Evolutionary conservation across 139 green algal genomes (phyloP), one percentile per base, ranked within the genome.

Genomic region (Penium margaritaceum): DNA sequence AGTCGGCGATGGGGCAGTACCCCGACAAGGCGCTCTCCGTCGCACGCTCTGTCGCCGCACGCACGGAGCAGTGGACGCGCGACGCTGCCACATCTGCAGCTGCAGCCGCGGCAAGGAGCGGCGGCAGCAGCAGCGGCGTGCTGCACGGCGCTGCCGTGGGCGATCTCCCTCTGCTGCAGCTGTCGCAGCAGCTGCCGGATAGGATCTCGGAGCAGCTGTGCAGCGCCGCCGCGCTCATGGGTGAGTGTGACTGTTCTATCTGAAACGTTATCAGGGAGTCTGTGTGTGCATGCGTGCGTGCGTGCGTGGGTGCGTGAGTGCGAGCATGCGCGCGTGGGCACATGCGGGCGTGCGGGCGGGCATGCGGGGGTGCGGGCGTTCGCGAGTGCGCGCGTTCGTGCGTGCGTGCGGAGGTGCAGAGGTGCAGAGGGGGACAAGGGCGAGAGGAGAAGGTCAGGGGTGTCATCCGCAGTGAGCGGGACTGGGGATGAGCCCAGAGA

Each of bases 1-100:
- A 95, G 83, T 87, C 83, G 15, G 90, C 90, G 9, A 85, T 84
- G n/a, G 90, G 90, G 5, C 61, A 69, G 5, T 91, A 91, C 70
- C 87, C 87, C 3, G 77, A 86, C 6, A 94, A 92, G 80, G 81
- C 81, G 7, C 62, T 95, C 33, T 83, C 81, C 27, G 89, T 94
- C 55, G 76, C 94, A 62, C 77, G 87, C 4, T 70, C 53, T 0
- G 86, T 92, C 51, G 79, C 85, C 33, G 73, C 74, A 0, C 77
- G 78, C 29, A 84, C 87, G 15, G 87, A 91, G 69, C 76, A 84
- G 63, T 90, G 85, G 84, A 68, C 44, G 33, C 54, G 75, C 63
- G 60, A 81, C 53, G 84, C 88, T 43, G 84, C 84, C 71, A n/a
- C n/a, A n/a, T n/a, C n/a, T n/a, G n/a, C n/a, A n/a, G n/a, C n/a